Evolutionary conservation across 208 protist genomes (phyloP), one percentile per base, ranked within the genome.

Genomic region (Trypanosomatidae sp.): DNA sequence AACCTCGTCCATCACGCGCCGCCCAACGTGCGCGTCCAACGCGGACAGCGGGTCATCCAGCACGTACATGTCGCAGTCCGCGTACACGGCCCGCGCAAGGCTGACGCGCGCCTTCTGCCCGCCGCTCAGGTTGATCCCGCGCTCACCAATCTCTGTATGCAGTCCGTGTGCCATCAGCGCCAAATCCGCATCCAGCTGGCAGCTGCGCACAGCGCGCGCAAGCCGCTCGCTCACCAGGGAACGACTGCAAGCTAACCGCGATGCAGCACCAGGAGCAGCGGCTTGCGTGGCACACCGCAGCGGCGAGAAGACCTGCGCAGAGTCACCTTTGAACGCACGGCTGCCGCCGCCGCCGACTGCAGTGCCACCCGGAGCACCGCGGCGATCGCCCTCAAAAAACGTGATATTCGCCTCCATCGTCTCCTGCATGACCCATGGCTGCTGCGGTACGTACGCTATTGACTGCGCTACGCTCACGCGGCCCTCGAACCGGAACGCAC

Each of bases 41-140:
- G 97, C 94, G 25, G 83, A 89, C 36, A 99, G 91, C 53, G 93
- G 89, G 74, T 98, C 95, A 73, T 99, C 97, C 15, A 98, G 74
- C 39, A 99, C 62, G 78, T 95, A 94, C 73, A 97, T 66, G 25
- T 96, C 93, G 33, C 80, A 73, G 77, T 95, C 72, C 3, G 89
- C 83, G 81, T 98, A 98, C 69, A 97, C 81, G 6, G 93, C 92
- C 52, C 95, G 85, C 17, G 95, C 94, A 15, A 98, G 83, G 68
- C 71, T 84, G 13, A 98, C 85, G 17, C 95, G 88, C 49, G 84
- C 85, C 74, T 95, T 94, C 79, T 98, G 95, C 44, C 95, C 95
- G 39, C 94, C 95, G 70, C 84, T 92, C 66, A 98, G 71, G 79
- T 94, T 95, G 49, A 95, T 90, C 55, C 95, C 95, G 68, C 92